Conservation (phyloP, 768 basidiomycete genomes). For the Coprinellus aureogranulatus region DNA sequence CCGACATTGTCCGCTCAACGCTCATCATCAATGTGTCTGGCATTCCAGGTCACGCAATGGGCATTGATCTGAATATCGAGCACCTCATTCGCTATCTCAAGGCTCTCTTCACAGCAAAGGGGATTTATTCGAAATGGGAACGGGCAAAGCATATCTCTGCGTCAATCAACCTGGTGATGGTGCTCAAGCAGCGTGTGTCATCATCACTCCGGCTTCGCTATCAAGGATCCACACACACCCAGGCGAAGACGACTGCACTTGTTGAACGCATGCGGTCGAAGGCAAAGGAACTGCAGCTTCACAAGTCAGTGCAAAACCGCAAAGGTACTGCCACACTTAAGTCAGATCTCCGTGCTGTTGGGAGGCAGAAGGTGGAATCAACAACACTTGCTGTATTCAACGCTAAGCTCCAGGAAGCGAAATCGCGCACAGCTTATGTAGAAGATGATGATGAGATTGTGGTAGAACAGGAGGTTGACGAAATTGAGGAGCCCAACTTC, state of each 20-base stretch:
- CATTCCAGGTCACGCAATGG: conserved; percentile 24
- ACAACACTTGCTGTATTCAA: neutral
- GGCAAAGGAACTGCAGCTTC: neutral
- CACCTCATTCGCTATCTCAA: conserved; percentile 27
- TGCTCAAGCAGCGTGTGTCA: neutral
- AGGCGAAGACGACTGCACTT: neutral
- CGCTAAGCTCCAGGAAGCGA: neutral
- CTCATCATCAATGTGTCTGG: conserved; percentile 27
- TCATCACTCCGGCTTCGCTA: neutral
- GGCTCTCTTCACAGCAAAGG: conserved; percentile 9
- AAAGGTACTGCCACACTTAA: conserved; percentile 4
- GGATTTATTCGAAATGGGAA: neutral
- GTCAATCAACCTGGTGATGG: neutral
- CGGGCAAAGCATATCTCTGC: neutral
- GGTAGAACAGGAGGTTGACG: neutral
- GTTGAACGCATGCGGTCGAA: neutral
- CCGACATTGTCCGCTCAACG: conserved; percentile 27
- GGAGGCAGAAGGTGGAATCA: conserved; percentile 5
- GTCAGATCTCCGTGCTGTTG: conserved; percentile 15
- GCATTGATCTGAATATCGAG: conserved; percentile 20
- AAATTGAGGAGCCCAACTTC: neutral
- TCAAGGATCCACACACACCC: neutral
- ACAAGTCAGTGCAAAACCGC: neutral
- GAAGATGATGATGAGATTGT: neutral
- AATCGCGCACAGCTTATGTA: neutral